Evolutionary conservation across 2,329 filamentous ascomycete species (phyloP), one percentile per base, ranked within the genome.

Genomic region (Hypomyces perniciosus): DNA sequence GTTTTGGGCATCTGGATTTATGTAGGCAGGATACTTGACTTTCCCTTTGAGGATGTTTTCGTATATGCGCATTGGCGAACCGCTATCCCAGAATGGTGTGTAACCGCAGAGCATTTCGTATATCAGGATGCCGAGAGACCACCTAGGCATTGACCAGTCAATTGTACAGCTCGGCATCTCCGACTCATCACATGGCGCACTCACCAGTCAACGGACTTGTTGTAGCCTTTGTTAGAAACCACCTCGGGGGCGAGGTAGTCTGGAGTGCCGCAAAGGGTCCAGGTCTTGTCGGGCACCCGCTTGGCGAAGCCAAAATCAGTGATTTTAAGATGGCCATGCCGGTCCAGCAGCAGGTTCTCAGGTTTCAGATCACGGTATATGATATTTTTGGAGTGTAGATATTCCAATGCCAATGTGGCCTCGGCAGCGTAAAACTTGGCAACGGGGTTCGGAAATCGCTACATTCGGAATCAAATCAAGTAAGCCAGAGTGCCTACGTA

Each of bases 81-180:
- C 93, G 62, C 88, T 89, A 68, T 99, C 93, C 92, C 93, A 99
- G 76, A 99, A 99, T 5, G 93, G 93, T 5, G 93, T 99, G 72
- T 96, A 99, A 29, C 93, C 93, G 67, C 93, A 97, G 35, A 99
- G 81, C 93, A 99, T 99, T 77, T 99, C 93, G 69, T 96, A 99
- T 68, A 99, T 97, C 61, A 99, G 76, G 66, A 99, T 97, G 42
- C 93, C 93, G 52, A 99, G 79, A 48, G 92, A 97, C 93, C 93
- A 99, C 91, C 91, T 96, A 49, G 8, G 29, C 9, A n/a, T 37
- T 13, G 45, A 55, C 51, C 54, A 44, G 30, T 33, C 43, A n/a
- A 38, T 37, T 46, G 44, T 59, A 37, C 57, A 52, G 8, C 13
- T 31, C 29, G 8, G 9, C 9, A 30, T 31, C 30, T 26, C 20